Evolutionary conservation across 2,329 filamentous ascomycete species (phyloP), one percentile per base, ranked within the genome.

Genomic region (Diaporthe humulicola): DNA sequence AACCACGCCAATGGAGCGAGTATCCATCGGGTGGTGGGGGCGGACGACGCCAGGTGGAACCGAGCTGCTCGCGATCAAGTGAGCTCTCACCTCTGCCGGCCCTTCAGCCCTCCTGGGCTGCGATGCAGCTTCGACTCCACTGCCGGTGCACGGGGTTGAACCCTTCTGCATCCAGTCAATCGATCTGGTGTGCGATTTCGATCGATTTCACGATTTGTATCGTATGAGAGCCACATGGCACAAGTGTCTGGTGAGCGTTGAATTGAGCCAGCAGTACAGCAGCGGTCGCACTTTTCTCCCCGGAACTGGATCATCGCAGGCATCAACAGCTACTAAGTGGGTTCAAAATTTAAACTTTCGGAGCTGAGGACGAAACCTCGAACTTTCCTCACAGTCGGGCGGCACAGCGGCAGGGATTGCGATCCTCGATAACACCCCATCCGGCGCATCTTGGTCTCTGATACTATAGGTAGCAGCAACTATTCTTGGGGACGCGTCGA

Each of bases 371-470:
- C 61, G 38, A 50, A 52, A 38, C 30, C 45, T 19, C 36, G 45
- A 67, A 67, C 64, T 67, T 67, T 67, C 64, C 64, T 67, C 45
- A 52, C 45, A 38, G 64, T 67, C 64, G 64, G 64, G 64, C 45
- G 36, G 40, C 64, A 52, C 64, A 5, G 15, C 30, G 6, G 22
- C 61, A 67, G 61, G 61, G 61, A 67, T 67, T 25, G 19, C 30
- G 30, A 38, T 67, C 45, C 61, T n/a, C 60, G 19, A 67, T 28
- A 52, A 38, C 61, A 64, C 17, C 25, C 25, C 25, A n/a, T 19
- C 61, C 19, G 28, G 4, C 61, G 14, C 61, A 50, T 67, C 30
- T 38, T 10, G 30, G 61, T 36, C 42, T n/a, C 36, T 66, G 6
- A 52, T 17, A n/a, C n/a, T n/a, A 52, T 19, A 38, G 9, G 56